Conservation (phyloP, 371 early-diverging fungal species). For the Basidiobolus heterosporus region DNA sequence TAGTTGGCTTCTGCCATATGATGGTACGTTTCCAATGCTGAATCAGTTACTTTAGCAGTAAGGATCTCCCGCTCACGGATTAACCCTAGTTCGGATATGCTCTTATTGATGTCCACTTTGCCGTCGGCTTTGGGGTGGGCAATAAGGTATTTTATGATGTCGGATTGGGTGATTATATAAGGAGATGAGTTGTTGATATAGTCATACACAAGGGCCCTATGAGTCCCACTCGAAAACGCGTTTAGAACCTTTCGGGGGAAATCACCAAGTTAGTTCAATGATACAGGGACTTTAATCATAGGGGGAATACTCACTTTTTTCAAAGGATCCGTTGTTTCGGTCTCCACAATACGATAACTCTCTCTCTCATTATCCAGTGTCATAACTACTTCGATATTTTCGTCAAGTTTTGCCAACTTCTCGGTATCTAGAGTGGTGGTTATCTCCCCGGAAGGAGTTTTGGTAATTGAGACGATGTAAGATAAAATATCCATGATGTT, state of each 20-base stretch:
- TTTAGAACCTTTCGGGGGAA: constrained; percentile 26
- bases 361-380: constrained; percentile 34
- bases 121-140: constrained; percentile 18
- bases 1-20: constrained; percentile 17
- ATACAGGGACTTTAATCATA: background rate
- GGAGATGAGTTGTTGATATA: constrained; percentile 10
- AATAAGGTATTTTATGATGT: constrained; percentile 26
- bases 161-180: constrained; percentile 31
- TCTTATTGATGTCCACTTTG: constrained; percentile 14
- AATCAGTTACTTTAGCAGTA: constrained; percentile 14
- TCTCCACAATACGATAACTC: constrained; percentile 30
- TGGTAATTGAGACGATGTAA: constrained; percentile 15
- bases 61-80: constrained; percentile 7
- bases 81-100: constrained; percentile 15
- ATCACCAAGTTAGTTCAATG: too few relatives aligned
- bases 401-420: constrained; percentile 13
- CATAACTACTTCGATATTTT: constrained; percentile 32
- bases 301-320: constrained; percentile 16
- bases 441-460: background rate
- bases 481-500: constrained; percentile 32
- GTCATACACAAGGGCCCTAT: constrained; percentile 24
- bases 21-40: constrained; percentile 22
- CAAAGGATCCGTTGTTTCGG: constrained; percentile 23
- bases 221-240: constrained; percentile 26
- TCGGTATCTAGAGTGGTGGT: constrained; percentile 17